These are phyloP conservation scores for Clitopilus hobsonii DNA, from an alignment of 768 basidiomycete species.

Conservation along the genomic window DNA sequence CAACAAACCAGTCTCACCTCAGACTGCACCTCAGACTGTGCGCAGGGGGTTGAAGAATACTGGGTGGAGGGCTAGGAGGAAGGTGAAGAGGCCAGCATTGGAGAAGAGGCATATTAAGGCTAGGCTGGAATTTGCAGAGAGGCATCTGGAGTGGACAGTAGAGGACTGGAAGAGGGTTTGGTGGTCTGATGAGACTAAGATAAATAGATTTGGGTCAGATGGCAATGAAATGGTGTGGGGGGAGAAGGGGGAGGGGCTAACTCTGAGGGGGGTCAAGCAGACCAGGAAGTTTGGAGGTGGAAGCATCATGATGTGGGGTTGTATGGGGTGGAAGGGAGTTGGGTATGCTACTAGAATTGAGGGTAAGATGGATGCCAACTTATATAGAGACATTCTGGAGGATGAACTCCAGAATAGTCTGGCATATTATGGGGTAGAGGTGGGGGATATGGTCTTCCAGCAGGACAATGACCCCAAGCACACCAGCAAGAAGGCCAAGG, in stretches of 20 bases:
- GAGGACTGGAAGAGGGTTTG: constrained; percentile 21
- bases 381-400: constrained; percentile 17
- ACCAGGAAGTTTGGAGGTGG: constrained; percentile 21
- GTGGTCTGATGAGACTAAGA: constrained; percentile 26
- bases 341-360: constrained; percentile 13
- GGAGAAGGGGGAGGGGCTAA: constrained; percentile 15
- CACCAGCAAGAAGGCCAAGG: constrained; percentile 7
- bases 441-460: constrained; percentile 12
- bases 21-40: constrained; percentile 8
- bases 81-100: constrained; percentile 8
- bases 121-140: constrained; percentile 8
- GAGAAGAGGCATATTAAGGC: constrained; percentile 3
- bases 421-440: constrained; percentile 3
- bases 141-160: constrained; percentile 15
- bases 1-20: constrained; percentile 8
- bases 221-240: constrained; percentile 11
- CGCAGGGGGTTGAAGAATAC: not conserved
- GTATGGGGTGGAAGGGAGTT: constrained; percentile 17
- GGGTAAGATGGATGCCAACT: constrained; percentile 5
- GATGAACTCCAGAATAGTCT: constrained; percentile 12
- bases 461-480: constrained; percentile 22
- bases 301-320: constrained; percentile 22
- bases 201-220: constrained; percentile 23
- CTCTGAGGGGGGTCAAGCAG: constrained; percentile 8
- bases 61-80: constrained; percentile 4